phyloP scores from a whole-genome alignment of 768 basidiomycete species.

The Auriculariales sp. region DNA sequence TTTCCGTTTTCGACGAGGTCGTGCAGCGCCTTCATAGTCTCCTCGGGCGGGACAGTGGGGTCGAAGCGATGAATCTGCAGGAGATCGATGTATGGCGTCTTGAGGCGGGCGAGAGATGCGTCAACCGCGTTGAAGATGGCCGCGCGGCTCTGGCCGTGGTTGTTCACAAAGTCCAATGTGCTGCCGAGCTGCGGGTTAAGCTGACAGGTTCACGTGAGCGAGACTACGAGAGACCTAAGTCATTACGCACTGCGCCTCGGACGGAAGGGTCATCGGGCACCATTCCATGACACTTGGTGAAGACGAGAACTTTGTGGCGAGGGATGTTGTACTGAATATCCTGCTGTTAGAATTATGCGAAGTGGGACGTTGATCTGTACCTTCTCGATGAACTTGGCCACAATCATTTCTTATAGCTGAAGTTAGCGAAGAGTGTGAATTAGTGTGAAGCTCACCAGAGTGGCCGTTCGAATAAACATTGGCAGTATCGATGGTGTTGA shows the following conservation, averaged over 20 bases:
- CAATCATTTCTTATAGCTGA: too few species aligned
- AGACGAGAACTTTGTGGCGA: conserved; percentile 18
- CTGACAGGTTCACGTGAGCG: background rate
- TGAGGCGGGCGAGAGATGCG: conserved; percentile 21
- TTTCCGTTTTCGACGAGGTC: conserved; percentile 33
- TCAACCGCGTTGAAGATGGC: conserved; percentile 25
- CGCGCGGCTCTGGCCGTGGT: conserved; percentile 9
- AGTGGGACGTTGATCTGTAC: background rate
- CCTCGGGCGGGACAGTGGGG: conserved; percentile 19
- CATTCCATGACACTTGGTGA: conserved; percentile 14
- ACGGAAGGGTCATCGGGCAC: conserved; percentile 7
- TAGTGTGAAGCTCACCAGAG: too few species aligned
- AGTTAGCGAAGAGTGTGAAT: too few species aligned
- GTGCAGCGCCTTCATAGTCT: conserved; percentile 37
- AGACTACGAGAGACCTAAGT: too few species aligned
- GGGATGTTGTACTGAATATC: conserved; percentile 17
- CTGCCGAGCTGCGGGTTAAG: background rate
- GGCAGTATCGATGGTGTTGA: conserved; percentile 17
- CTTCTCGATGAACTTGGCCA: conserved; percentile 11
- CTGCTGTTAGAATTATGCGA: background rate
- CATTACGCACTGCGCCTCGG: conserved; percentile 3
- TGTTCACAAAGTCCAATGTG: conserved; percentile 6
- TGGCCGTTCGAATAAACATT: conserved; percentile 13
- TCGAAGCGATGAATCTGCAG: conserved; percentile 34
- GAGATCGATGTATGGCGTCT: conserved; percentile 23